These are phyloP conservation scores for Saraca asoca DNA, from an alignment of 331 rosid genomes.

Conservation along the genomic window DNA sequence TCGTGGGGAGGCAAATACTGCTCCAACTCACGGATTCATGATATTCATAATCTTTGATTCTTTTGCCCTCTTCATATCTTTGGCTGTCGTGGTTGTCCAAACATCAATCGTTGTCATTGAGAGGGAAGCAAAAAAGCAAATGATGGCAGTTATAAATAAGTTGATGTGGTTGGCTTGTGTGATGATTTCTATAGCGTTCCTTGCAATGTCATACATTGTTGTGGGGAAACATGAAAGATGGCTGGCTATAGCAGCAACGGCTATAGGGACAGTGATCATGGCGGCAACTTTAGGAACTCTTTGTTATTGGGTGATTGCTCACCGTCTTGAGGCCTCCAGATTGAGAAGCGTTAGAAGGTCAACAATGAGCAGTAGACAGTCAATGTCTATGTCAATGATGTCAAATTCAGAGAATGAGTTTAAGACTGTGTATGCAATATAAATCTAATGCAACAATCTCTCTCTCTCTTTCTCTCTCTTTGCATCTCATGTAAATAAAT, in stretches of 20 bases:
- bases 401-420: slow-evolving; percentile 65
- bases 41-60: slow-evolving; percentile 71
- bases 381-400: slow-evolving; percentile 53
- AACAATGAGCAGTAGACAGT: slow-evolving; percentile 55
- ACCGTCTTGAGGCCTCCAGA: slow-evolving; percentile 61
- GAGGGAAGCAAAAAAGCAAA: slow-evolving; percentile 60
- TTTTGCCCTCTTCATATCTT: slow-evolving; percentile 70
- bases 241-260: slow-evolving; percentile 67
- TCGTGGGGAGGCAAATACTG: slow-evolving; percentile 63
- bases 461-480: no score
- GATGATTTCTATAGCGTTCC: slow-evolving; percentile 69
- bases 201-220: slow-evolving; percentile 70
- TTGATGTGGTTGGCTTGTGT: slow-evolving; percentile 84
- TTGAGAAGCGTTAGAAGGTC: slow-evolving; percentile 52
- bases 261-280: slow-evolving; percentile 71
- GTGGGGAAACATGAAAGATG: slow-evolving; percentile 59
- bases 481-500: no score
- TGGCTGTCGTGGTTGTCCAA: slow-evolving; percentile 86
- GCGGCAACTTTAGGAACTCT: slow-evolving; percentile 76
- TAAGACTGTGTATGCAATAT: slow-evolving; percentile 72
- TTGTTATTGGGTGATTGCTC: slow-evolving; percentile 69
- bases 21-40: slow-evolving; percentile 42
- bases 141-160: slow-evolving; percentile 77
- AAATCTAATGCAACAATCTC: slow-evolving; percentile 23
- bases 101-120: slow-evolving; percentile 72